Evolutionary conservation across 2,329 filamentous ascomycete genomes (phyloP).

Genomic region (Xylaria sp.): DNA sequence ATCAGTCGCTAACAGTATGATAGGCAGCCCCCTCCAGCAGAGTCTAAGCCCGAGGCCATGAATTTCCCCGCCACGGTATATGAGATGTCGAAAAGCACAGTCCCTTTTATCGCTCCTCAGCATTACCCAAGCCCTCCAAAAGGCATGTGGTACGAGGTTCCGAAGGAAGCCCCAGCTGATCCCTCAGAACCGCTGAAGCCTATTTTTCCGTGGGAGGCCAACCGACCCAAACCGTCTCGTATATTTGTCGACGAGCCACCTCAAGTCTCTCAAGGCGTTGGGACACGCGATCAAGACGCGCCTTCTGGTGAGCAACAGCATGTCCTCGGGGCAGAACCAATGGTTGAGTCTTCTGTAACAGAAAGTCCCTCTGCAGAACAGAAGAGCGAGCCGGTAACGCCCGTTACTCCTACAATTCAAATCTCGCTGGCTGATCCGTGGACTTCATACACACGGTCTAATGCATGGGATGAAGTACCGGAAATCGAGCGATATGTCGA

Average conservation of each 20-base stretch:
- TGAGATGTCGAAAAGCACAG: constrained; percentile 79
- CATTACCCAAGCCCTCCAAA: constrained; percentile 84
- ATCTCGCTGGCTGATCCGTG: constrained; percentile 68
- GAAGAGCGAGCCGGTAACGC: constrained; percentile 58
- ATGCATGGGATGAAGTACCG: constrained; percentile 93
- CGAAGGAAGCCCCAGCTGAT: constrained; percentile 67
- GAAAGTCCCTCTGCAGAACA: constrained; percentile 51
- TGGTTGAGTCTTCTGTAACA: constrained; percentile 51
- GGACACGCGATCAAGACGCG: constrained; percentile 23
- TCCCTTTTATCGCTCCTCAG: constrained; percentile 79
- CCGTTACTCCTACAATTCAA: constrained; percentile 60
- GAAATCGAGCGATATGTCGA: constrained; percentile 91
- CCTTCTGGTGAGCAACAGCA: constrained; percentile 36
- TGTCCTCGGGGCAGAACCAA: constrained; percentile 38
- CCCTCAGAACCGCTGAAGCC: constrained; percentile 66
- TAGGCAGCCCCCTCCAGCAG: constrained; percentile 69
- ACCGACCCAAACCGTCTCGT: constrained; percentile 70
- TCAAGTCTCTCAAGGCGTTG: constrained; percentile 35
- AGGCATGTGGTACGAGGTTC: constrained; percentile 89
- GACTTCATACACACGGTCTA: constrained; percentile 77
- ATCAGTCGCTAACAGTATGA: constrained; percentile 33
- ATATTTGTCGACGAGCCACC: constrained; percentile 69
- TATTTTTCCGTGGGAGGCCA: constrained; percentile 91
- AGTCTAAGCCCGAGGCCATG: constrained; percentile 84
- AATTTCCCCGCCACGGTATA: constrained; percentile 85